A percentile compares a stretch with the other conserved stretches of the same genome.
phyloP scores from a whole-genome alignment of 371 early-diverging fungal genomes.

The Choanephora cucurbitarum region DNA sequence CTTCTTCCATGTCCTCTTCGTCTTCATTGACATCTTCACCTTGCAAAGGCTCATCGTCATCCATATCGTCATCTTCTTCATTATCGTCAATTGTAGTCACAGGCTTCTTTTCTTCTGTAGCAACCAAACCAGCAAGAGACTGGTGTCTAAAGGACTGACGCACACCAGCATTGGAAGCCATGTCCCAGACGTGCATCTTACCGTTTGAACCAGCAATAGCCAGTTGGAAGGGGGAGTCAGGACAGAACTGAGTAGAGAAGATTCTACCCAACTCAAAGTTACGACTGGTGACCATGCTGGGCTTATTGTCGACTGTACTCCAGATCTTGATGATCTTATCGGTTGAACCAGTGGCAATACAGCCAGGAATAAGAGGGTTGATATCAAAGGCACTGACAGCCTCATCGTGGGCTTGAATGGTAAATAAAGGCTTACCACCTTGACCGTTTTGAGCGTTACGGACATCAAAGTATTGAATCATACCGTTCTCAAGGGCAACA shows the following conservation, averaged over 20 bases:
- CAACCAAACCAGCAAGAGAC: conserved; percentile 25
- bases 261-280: conserved; percentile 88
- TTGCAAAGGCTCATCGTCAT: conserved; percentile 38
- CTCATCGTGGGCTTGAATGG: conserved; percentile 91
- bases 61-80: conserved; percentile 57
- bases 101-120: conserved; percentile 42
- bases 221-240: conserved; percentile 82
- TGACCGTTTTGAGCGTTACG: conserved; percentile 49
- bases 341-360: conserved; percentile 89
- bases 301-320: conserved; percentile 75
- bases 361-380: conserved; percentile 71
- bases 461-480: conserved; percentile 88
- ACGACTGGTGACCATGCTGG: conserved; percentile 77
- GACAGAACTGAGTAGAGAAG: conserved; percentile 83
- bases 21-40: conserved; percentile 27
- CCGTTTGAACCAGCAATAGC: conserved; percentile 90
- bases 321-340: conserved; percentile 94
- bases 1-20: conserved; percentile 31
- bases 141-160: conserved; percentile 65
- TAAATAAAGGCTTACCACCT: conserved; percentile 70
- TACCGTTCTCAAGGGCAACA: conserved; percentile 86
- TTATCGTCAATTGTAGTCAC: conserved; percentile 47
- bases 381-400: conserved; percentile 88
- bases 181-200: conserved; percentile 89
- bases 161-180: conserved; percentile 82